Base-by-base conservation (phyloP, 768 basidiomycete species). In the Podaxis sp. region DNA sequence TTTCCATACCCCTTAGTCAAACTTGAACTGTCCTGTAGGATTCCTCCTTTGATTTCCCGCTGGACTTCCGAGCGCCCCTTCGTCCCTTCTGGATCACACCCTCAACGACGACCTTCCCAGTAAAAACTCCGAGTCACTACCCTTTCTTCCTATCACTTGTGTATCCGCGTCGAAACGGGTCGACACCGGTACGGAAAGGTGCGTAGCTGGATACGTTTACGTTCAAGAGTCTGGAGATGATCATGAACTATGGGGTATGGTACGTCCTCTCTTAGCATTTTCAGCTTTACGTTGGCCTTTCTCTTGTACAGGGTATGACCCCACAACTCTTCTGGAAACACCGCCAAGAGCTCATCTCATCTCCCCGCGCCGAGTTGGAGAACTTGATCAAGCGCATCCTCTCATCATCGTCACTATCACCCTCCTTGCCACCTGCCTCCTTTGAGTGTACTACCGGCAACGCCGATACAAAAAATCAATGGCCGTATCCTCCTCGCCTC, bases 161-260 rank as follows among this genome's bases (percentile, higher is more conserved):
- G 75, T 95, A 10, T 95, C 92, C 2, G 95, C 95, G 2, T 96
- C 94, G 3, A 86, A 85, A 66, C 87, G 86, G 66, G 79, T 89
- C 5, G 69, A 76, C 4, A 84, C 86, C 2, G 86, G 86, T 6
- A 60, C 83, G 1, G 88, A 90, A 63, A 78, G 90, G 22, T 82
- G 89, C 0, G 65, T 77, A 10, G 74, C 78, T n/a, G 92, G 91
- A 0, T 97, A 88, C 71, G 79, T 87, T 22, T 98, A 98, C 71
- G 84, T 97, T 7, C 95, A 96, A 72, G 96, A 96, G 0, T 93
- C 91, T 0, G 96, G 95, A 0, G 96, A 98, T 68, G 96, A 98
- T 68, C 93, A 95, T 69, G 95, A 96, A 73, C 78, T 90, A 4
- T 96, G 94, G 95, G 83, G 88, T 28, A 84, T 85, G 85, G 91